Percentiles rank a stretch among this genome's conserved stretches.
Evolutionary conservation across 2,329 filamentous ascomycete genomes (phyloP).

Genomic region (Exophiala dermatitidis): DNA sequence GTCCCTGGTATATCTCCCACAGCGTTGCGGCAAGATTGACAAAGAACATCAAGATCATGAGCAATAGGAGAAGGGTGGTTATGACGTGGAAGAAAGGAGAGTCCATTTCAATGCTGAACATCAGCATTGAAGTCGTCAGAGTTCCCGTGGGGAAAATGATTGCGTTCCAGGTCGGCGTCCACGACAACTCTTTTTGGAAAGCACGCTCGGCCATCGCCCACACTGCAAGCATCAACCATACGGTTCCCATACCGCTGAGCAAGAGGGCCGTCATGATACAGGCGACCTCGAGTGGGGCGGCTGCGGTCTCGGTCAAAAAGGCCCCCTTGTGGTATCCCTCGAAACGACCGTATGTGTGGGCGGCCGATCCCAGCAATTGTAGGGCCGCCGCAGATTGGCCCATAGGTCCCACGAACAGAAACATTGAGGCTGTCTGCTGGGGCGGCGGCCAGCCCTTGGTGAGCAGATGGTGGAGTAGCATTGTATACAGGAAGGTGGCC

Average conservation of each 20-base stretch:
- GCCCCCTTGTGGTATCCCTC: conserved; percentile 31
- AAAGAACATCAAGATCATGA: conserved; percentile 34
- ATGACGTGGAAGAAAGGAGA: conserved; percentile 36
- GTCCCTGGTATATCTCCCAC: conserved; percentile 30
- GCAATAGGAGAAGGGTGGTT: conserved; percentile 33
- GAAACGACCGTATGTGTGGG: conserved; percentile 30
- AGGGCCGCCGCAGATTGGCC: conserved; percentile 32
- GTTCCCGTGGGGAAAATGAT: conserved; percentile 24
- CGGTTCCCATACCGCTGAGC: conserved; percentile 37
- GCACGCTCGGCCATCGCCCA: conserved; percentile 16
- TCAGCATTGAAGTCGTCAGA: conserved; percentile 24
- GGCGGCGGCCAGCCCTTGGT: conserved; percentile 21
- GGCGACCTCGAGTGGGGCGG: conserved; percentile 29
- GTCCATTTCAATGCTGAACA: conserved; percentile 36
- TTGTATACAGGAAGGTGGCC: conserved; percentile 33
- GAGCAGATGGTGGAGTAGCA: conserved; percentile 19
- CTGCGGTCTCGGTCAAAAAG: conserved; percentile 33
- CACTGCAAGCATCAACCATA: conserved; percentile 40
- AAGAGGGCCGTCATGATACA: conserved; percentile 37
- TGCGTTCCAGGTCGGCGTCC: conserved; percentile 21
- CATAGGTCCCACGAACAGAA: conserved; percentile 39
- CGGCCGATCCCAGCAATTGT: conserved; percentile 33
- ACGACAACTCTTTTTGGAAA: conserved; percentile 10
- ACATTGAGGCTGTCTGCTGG: conserved; percentile 31
- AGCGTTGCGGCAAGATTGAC: conserved; percentile 31